phyloP scores from a whole-genome alignment of 2,329 filamentous ascomycete genomes.

The Sclerotinia sclerotiorum region DNA sequence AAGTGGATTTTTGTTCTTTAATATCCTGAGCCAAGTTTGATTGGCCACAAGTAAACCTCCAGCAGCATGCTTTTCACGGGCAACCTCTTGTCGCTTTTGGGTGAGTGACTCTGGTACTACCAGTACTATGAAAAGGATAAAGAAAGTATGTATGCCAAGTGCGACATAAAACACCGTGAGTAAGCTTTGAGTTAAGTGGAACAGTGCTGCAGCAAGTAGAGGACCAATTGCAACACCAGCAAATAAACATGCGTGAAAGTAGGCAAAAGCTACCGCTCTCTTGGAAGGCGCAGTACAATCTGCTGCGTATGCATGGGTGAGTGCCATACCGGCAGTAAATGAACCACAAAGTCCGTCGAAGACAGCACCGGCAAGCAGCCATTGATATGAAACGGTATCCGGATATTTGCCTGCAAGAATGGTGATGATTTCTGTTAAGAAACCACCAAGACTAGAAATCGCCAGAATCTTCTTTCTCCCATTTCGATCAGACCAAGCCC shows the following conservation, averaged over 20 bases:
- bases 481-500: conserved; percentile 81
- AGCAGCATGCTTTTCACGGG: conserved; percentile 64
- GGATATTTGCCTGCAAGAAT: conserved; percentile 77
- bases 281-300: conserved; percentile 82
- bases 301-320: conserved; percentile 80
- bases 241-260: conserved; percentile 87
- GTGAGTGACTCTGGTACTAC: conserved; percentile 83
- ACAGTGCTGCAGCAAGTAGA: conserved; percentile 74
- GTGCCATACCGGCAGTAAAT: conserved; percentile 77
- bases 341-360: conserved; percentile 85
- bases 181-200: conserved; percentile 72
- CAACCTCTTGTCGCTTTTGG: conserved; percentile 65
- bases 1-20: conserved; percentile 64
- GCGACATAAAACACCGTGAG: conserved; percentile 84
- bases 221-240: conserved; percentile 86
- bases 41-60: conserved; percentile 42
- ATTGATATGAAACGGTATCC: conserved; percentile 70
- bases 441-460: conserved; percentile 70
- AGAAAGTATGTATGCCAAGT: conserved; percentile 68
- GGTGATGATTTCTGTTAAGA: conserved; percentile 72
- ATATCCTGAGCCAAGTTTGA: conserved; percentile 9
- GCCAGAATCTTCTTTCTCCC: conserved; percentile 76
- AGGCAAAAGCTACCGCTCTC: conserved; percentile 81
- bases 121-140: conserved; percentile 69
- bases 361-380: conserved; percentile 73